A percentile compares a stretch with the other conserved stretches of the same genome.
Conservation (phyloP, 441 rosid genomes). For the Populus hybrid region DNA sequence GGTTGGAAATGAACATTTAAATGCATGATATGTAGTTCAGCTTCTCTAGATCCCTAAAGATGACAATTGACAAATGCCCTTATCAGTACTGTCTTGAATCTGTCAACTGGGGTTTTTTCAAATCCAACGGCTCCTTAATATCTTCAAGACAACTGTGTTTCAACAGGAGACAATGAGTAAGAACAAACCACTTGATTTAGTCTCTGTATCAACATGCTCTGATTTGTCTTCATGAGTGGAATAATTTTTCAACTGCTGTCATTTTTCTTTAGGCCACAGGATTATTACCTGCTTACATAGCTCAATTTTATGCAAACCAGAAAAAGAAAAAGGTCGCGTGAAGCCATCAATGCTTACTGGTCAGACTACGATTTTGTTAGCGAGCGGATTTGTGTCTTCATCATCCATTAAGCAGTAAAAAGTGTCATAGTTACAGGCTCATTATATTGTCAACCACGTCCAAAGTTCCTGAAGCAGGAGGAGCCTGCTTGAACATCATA, state of each 20-base stretch:
- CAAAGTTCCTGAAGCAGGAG: neutral
- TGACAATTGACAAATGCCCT: neutral
- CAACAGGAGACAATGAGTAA: neutral
- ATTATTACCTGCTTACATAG: too few relatives aligned
- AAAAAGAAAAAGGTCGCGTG: neutral
- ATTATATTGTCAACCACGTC: conserved; percentile 21
- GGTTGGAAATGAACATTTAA: too few relatives aligned
- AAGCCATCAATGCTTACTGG: neutral
- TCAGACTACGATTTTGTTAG: neutral
- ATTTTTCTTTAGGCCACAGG: neutral
- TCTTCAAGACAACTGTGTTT: neutral
- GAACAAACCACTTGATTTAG: neutral
- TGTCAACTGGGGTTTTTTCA: neutral
- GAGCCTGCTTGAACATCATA: conserved; percentile 6
- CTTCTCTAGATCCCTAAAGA: too few relatives aligned
- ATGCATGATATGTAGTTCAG: too few relatives aligned
- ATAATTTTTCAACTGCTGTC: neutral
- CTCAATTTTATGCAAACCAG: neutral
- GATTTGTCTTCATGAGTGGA: neutral
- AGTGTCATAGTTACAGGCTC: neutral
- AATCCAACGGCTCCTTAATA: neutral
- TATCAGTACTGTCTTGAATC: neutral
- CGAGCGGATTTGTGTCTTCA: neutral
- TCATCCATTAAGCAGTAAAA: neutral
- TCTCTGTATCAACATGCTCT: neutral